These are phyloP conservation scores for Priceomyces fermenticarens DNA, from an alignment of 805 yeast species.

Conservation along the genomic window DNA sequence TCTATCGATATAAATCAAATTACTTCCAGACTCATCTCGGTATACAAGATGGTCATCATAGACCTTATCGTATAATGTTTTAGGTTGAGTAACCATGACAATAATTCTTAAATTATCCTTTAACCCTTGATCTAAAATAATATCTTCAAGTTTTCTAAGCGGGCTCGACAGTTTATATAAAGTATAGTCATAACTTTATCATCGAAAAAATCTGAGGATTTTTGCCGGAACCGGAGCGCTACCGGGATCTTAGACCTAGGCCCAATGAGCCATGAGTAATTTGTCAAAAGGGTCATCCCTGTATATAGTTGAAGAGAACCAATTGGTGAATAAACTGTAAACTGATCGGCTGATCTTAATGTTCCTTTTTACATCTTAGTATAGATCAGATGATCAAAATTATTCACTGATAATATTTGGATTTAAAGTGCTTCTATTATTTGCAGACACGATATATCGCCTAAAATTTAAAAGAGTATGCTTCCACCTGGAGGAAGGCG, in stretches of 20 bases:
- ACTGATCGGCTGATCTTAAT: too few species aligned
- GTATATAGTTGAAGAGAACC: too few species aligned
- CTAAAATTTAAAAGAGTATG: conserved; percentile 9
- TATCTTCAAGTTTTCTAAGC: not conserved
- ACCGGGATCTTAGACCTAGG: too few species aligned
- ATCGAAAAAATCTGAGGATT: not conserved
- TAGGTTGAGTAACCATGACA: conserved; percentile 35
- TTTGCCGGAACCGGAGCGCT: not conserved
- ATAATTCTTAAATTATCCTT: not conserved
- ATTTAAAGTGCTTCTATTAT: too few species aligned
- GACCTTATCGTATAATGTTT: conserved; percentile 93
- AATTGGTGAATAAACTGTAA: too few species aligned
- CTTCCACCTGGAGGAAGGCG: conserved; percentile 40
- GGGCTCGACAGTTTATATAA: conserved; percentile 1
- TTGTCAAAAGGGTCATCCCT: too few species aligned
- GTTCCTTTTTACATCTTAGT: too few species aligned
- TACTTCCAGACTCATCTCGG: conserved; percentile 83
- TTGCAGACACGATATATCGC: too few species aligned
- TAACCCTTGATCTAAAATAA: not conserved
- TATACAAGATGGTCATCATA: conserved; percentile 93
- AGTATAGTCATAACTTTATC: conserved; percentile 1
- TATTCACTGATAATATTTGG: too few species aligned
- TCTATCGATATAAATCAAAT: conserved; percentile 88
- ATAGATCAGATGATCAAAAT: too few species aligned
- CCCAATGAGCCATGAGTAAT: too few species aligned